phyloP scores from a whole-genome alignment of 306 rosid species.

The Pachyrhizus erosus region DNA sequence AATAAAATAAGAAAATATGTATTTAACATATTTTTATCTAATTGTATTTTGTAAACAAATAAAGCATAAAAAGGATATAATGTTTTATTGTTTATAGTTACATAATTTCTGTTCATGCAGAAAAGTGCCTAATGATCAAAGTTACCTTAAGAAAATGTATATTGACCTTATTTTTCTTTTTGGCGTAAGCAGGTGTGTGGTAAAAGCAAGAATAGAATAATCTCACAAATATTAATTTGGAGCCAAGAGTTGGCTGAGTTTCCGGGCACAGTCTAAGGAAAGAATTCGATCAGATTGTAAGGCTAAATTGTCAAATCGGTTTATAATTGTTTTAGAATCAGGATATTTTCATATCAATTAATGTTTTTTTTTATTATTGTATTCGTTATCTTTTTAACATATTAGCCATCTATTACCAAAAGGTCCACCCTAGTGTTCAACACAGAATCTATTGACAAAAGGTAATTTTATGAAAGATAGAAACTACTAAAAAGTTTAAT shows the following conservation, averaged over 20 bases:
- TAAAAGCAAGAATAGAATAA: neutral
- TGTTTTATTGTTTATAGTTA: neutral
- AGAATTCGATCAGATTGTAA: neutral
- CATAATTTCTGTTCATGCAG: neutral
- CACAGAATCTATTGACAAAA: neutral
- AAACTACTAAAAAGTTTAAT: neutral
- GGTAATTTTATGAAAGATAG: neutral
- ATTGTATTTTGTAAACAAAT: neutral
- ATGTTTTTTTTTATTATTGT: neutral
- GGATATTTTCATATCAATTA: neutral
- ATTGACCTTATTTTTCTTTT: neutral
- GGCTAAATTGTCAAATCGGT: neutral
- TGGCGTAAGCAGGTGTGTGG: neutral
- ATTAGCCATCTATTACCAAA: neutral
- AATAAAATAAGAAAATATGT: neutral
- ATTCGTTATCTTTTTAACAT: neutral
- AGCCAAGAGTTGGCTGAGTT: neutral
- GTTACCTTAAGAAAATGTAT: neutral
- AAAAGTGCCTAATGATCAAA: neutral
- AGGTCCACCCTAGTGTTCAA: neutral
- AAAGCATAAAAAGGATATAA: neutral
- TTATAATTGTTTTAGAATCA: conserved; percentile 7
- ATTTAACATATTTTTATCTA: neutral
- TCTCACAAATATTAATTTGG: neutral
- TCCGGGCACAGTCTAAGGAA: neutral